Percentiles rank a stretch among this genome's conserved stretches.
Evolutionary conservation across 306 rosid species (phyloP).

Genomic region (Astragalus membranaceus): DNA sequence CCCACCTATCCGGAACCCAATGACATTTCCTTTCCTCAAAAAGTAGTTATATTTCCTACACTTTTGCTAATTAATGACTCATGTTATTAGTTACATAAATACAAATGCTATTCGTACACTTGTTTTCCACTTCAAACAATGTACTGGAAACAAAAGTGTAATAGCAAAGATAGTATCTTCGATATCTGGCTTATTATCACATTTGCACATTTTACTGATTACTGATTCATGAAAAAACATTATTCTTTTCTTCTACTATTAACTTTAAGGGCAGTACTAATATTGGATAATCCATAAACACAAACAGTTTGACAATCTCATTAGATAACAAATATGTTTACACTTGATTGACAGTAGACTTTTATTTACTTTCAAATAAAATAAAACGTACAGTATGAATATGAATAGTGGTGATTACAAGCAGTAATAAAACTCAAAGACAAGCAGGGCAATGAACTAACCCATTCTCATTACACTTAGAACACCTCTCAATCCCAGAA

Average conservation of each 20-base stretch:
- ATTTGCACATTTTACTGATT: too few species aligned
- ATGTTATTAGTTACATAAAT: not conserved
- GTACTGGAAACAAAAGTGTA: not conserved
- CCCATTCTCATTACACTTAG: constrained; percentile 76
- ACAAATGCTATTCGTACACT: not conserved
- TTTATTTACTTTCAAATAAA: too few species aligned
- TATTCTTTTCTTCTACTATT: too few species aligned
- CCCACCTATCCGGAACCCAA: too few species aligned
- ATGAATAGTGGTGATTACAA: not conserved
- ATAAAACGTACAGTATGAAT: not conserved
- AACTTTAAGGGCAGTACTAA: too few species aligned
- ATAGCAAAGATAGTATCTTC: too few species aligned
- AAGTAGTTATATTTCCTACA: too few species aligned
- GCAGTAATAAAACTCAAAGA: not conserved
- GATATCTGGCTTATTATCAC: too few species aligned
- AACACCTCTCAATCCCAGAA: constrained; percentile 41
- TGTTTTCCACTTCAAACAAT: not conserved
- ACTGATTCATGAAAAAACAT: too few species aligned
- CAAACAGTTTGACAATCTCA: not conserved
- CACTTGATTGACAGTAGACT: not conserved
- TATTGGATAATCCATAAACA: too few species aligned
- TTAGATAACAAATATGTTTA: not conserved
- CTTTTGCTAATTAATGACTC: too few species aligned
- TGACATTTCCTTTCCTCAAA: too few species aligned
- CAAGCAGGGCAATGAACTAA: constrained; percentile 66